These are phyloP conservation scores for Erigeron philadelphicus DNA, from an alignment of 140 eudicot genomes.

Conservation along the genomic window DNA sequence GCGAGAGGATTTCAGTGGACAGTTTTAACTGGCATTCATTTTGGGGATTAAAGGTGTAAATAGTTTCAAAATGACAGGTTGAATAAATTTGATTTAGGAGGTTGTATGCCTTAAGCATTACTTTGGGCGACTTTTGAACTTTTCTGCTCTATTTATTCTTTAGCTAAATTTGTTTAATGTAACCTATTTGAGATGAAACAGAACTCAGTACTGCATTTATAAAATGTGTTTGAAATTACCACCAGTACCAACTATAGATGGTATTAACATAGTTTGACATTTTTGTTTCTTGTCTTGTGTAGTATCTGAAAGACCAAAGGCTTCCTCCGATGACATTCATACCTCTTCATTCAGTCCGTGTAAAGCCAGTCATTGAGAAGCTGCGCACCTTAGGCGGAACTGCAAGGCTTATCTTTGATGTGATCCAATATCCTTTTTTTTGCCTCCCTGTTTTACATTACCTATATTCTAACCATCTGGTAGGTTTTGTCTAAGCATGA, in stretches of 20 bases:
- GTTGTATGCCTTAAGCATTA: too few relatives aligned
- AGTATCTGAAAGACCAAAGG: constrained; percentile 96
- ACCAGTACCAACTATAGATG: background rate
- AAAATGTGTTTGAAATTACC: background rate
- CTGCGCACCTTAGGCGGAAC: constrained; percentile 84
- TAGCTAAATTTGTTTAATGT: too few relatives aligned
- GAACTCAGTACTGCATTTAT: too few relatives aligned
- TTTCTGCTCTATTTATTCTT: too few relatives aligned
- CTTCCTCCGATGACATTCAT: constrained; percentile 99
- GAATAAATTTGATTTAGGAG: too few relatives aligned
- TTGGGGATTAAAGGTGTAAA: too few relatives aligned
- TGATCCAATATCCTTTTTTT: constrained; percentile 78
- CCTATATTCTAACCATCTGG: constrained; percentile 2
- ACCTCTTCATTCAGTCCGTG: constrained; percentile 91
- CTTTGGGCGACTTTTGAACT: too few relatives aligned
- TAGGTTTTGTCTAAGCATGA: background rate
- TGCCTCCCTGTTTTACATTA: background rate
- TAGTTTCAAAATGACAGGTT: too few relatives aligned
- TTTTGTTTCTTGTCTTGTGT: constrained; percentile 22
- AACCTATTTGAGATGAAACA: too few relatives aligned
- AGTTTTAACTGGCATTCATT: too few relatives aligned
- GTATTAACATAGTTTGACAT: constrained; percentile 5
- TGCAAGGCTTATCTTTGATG: constrained; percentile 84
- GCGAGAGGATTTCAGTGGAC: too few relatives aligned
- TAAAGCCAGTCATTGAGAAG: constrained; percentile 80